These are phyloP conservation scores for Auriscalpium orientale DNA, from an alignment of 768 basidiomycete genomes.

Conservation along the genomic window DNA sequence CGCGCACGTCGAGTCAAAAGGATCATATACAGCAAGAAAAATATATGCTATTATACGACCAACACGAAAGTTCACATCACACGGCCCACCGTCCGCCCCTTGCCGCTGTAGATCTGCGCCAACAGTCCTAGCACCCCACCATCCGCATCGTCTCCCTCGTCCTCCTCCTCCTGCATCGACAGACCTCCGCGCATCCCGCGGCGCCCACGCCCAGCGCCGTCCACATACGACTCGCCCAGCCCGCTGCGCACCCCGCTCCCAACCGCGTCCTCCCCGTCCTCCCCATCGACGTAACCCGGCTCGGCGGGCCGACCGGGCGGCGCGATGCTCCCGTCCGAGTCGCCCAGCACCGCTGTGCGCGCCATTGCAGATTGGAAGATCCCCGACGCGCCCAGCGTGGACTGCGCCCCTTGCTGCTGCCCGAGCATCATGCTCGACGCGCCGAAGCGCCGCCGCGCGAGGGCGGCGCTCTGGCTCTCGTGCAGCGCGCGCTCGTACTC, in stretches of 20 bases:
- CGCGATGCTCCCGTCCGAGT: conserved; percentile 57
- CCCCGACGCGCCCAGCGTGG: conserved; percentile 25
- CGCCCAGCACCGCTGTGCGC: conserved; percentile 66
- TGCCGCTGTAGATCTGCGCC: conserved; percentile 76
- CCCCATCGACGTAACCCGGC: conserved; percentile 12
- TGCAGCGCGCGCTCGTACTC: conserved; percentile 70
- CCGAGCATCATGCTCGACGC: conserved; percentile 30
- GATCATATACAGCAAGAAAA: too few relatives aligned
- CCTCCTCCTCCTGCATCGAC: conserved; percentile 33
- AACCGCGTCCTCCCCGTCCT: conserved; percentile 26
- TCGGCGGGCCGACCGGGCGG: conserved; percentile 3
- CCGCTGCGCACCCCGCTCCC: conserved; percentile 50
- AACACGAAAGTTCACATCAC: background rate
- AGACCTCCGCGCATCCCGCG: conserved; percentile 19
- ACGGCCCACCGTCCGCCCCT: conserved; percentile 19
- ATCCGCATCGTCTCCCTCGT: conserved; percentile 63
- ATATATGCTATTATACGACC: background rate
- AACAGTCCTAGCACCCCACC: conserved; percentile 80
- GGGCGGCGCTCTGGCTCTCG: conserved; percentile 55
- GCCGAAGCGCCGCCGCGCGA: conserved; percentile 27
- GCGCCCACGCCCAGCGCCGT: conserved; percentile 42
- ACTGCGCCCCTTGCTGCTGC: conserved; percentile 12
- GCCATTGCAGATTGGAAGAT: conserved; percentile 47
- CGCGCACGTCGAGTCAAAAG: too few relatives aligned
- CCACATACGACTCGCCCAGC: conserved; percentile 71